Percentiles rank a stretch among this genome's conserved stretches.
Evolutionary conservation across 2,329 filamentous ascomycete species (phyloP).

Genomic region (Lecanosticta acicola): DNA sequence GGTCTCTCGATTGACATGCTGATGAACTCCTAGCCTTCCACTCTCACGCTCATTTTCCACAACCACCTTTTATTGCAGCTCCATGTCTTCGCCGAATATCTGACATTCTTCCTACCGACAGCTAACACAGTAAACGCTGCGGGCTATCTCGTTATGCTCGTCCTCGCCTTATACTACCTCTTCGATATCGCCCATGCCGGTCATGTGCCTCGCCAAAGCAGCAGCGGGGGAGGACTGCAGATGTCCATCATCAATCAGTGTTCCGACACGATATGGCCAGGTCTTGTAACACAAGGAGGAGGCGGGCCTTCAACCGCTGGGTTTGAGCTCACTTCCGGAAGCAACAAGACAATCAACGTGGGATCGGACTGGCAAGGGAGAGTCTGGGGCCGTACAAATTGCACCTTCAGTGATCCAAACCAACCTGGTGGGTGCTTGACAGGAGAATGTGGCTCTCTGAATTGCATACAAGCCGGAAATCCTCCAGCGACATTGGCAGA

Average conservation of each 20-base stretch:
- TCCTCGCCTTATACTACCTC: background rate
- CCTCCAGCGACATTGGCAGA: constrained; percentile 73
- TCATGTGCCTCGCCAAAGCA: background rate
- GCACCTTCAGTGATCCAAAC: constrained; percentile 64
- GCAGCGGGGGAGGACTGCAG: constrained; percentile 37
- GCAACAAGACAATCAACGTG: constrained; percentile 58
- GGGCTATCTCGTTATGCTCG: background rate
- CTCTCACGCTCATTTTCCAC: too few species aligned
- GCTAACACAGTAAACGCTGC: background rate
- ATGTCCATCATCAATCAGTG: constrained; percentile 69
- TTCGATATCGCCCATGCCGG: background rate
- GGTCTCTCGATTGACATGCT: too few species aligned
- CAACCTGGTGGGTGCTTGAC: constrained; percentile 55
- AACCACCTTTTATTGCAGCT: background rate
- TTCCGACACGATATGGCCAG: constrained; percentile 67
- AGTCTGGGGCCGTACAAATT: constrained; percentile 79
- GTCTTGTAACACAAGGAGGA: constrained; percentile 66
- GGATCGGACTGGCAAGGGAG: constrained; percentile 72
- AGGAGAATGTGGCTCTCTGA: constrained; percentile 67
- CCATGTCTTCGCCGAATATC: background rate
- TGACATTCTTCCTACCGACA: background rate
- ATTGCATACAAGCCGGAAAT: constrained; percentile 58
- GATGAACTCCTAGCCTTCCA: background rate
- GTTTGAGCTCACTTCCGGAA: constrained; percentile 59
- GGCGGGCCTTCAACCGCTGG: constrained; percentile 59